These are phyloP conservation scores for Knufia petricola DNA, from an alignment of 2,329 filamentous ascomycete genomes.

Conservation along the genomic window DNA sequence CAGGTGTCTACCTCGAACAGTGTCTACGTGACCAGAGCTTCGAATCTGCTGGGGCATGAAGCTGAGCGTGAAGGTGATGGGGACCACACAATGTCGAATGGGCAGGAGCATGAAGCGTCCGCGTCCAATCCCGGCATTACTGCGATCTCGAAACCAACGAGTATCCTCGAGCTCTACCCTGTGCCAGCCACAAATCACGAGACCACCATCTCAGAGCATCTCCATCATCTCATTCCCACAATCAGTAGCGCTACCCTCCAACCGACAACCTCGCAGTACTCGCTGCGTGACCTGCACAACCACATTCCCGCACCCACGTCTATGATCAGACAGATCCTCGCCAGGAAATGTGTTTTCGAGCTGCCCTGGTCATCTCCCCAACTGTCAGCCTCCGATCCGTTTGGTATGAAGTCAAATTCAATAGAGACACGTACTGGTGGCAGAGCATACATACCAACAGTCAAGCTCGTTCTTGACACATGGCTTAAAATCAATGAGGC, in stretches of 20 bases:
- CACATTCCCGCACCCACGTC: conserved; percentile 16
- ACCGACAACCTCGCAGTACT: conserved; percentile 3
- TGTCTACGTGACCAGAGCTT: conserved; percentile 39
- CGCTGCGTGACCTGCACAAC: conserved; percentile 14
- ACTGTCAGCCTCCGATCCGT: not conserved
- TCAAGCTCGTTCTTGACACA: conserved; percentile 14
- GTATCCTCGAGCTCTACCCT: conserved; percentile 36
- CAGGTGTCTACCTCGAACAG: conserved; percentile 59
- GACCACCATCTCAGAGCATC: not conserved
- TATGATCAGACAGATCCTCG: conserved; percentile 6
- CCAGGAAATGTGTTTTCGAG: conserved; percentile 12
- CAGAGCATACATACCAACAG: conserved; percentile 12
- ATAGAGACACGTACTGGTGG: no score
- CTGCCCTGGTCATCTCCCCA: not conserved
- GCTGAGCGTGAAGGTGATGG: conserved; percentile 18
- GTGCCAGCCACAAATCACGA: conserved; percentile 10
- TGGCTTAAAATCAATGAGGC: conserved; percentile 16
- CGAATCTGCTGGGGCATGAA: conserved; percentile 14
- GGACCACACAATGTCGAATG: conserved; percentile 3
- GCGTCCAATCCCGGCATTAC: conserved; percentile 23
- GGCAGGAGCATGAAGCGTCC: conserved; percentile 9
- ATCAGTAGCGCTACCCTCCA: not conserved
- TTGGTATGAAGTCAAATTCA: not conserved
- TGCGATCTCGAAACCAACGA: conserved; percentile 36
- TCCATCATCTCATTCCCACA: not conserved